phyloP scores from a whole-genome alignment of 106 monocot genomes.

The Apostasia shenzhenica region DNA sequence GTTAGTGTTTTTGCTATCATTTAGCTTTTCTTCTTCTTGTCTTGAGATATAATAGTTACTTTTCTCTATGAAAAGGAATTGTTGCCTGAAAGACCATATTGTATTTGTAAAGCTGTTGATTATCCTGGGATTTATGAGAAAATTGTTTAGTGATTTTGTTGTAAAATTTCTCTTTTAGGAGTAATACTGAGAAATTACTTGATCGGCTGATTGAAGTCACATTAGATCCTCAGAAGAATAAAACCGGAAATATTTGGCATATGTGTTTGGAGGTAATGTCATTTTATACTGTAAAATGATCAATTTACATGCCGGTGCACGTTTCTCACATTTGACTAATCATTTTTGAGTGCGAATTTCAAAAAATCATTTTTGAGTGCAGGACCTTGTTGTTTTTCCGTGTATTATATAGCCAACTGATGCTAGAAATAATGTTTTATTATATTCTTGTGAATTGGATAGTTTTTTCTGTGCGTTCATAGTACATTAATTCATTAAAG shows the following conservation, averaged over 20 bases:
- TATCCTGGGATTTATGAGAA: background rate
- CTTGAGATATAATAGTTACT: no score
- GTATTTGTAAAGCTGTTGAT: background rate
- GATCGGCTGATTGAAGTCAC: constrained; percentile 46
- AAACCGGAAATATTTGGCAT: constrained; percentile 92
- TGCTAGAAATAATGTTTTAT: no score
- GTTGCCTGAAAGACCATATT: no score
- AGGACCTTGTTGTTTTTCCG: background rate
- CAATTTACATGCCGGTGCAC: background rate
- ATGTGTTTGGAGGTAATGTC: constrained; percentile 66
- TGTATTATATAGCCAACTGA: background rate
- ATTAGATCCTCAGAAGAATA: constrained; percentile 75
- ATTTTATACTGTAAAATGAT: background rate
- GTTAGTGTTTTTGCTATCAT: no score
- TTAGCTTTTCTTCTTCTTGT: no score
- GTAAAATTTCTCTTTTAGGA: constrained; percentile 14
- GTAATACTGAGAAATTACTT: constrained; percentile 12
- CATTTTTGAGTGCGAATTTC: no score
- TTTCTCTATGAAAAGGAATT: no score
- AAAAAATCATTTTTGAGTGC: background rate
- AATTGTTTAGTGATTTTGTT: background rate
- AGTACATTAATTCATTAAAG: no score
- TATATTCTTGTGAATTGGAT: no score
- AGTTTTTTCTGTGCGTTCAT: no score
- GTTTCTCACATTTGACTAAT: background rate